Evolutionary conservation across 257 asterid species (phyloP).

Genomic region (Capsicum chinense): DNA sequence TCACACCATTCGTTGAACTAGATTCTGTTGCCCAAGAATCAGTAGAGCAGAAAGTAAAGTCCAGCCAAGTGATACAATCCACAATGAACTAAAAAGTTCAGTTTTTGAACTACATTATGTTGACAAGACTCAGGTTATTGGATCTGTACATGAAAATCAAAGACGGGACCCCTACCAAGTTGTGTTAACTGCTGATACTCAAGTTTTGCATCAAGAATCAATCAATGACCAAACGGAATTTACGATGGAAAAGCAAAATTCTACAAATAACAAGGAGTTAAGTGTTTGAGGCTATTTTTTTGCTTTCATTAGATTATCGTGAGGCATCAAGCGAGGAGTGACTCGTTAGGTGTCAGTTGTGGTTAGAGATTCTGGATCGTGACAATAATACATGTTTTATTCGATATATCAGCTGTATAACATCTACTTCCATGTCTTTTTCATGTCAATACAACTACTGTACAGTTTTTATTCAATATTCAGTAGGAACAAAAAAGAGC

Average conservation of each 20-base stretch:
- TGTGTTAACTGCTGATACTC: no score
- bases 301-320: no score
- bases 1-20: neutral
- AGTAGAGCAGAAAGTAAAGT: neutral
- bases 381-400: neutral
- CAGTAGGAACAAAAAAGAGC: neutral
- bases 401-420: neutral
- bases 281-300: no score
- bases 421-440: neutral
- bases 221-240: constrained; percentile 39
- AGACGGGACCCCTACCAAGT: no score
- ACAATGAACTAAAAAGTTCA: no score
- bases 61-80: no score
- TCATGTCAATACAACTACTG: neutral
- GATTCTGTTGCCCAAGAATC: neutral
- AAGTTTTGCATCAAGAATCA: constrained; percentile 30
- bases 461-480: neutral
- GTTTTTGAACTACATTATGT: no score
- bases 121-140: no score
- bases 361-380: neutral
- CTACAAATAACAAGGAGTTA: constrained; percentile 9
- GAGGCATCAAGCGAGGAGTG: no score
- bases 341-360: neutral
- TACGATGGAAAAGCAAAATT: constrained; percentile 34
- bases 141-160: no score